Base-by-base conservation (phyloP, 257 asterid genomes). In the Scutellaria galericulata region DNA sequence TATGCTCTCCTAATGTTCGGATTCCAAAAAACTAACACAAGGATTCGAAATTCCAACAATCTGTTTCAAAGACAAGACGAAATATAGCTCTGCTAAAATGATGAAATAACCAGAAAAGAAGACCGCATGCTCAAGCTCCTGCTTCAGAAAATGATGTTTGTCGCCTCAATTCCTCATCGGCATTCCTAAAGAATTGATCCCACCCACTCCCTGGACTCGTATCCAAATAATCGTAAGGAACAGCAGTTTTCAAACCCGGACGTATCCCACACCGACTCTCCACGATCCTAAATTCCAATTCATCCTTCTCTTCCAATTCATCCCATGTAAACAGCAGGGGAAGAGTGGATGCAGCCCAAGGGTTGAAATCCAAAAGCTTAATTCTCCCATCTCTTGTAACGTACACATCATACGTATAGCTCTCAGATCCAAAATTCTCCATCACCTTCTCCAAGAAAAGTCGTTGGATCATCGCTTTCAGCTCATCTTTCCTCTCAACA, bases 281-380 rank as follows among this genome's bases (percentile, higher is more conserved):
- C 22, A 89, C 86, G 31, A 88, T 76, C 79, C 93, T 81, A 18
- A 94, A 84, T 83, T 91, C 96, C 74, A 79, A 57, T 8, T 40
- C 71, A 15, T 52, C 51, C 42, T 65, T 72, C 75, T 76, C 88
- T 62, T 89, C 96, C 85, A 94, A 77, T 61, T 94, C 97, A 24
- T 88, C 97, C 97, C 97, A 94, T 22, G 79, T 66, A 63, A 84
- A 93, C 81, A 93, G 56, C 85, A 93, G 68, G 0, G 96, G 87
- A 55, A 91, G 87, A 51, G 99, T 94, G 27, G 87, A 81, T 10
- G 81, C 97, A 47, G 95, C 87, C 99, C 99, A 94, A 45, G 99
- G 91, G 71, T 89, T 94, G 75, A 94, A 94, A 87, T 94, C 97
- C 75, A 94, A 66, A 50, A 94, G 79, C 93, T 86, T 94, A 54